Conservation (phyloP, 2,329 filamentous ascomycete species). For the Akanthomyces lecanii region DNA sequence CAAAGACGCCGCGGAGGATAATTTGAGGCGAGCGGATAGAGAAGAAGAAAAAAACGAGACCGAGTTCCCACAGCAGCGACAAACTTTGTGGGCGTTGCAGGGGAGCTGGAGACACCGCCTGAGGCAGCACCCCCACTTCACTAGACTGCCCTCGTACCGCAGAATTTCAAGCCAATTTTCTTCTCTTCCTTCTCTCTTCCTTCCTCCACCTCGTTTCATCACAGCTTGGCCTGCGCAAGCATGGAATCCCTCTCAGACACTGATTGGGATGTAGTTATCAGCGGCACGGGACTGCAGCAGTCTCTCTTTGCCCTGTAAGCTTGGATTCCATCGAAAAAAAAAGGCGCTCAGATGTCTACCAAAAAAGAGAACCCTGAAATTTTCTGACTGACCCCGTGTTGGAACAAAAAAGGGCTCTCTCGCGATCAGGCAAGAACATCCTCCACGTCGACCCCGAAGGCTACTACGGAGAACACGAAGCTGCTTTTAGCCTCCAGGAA, state of each 20-base stretch:
- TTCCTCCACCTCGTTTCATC: slow-evolving; percentile 14
- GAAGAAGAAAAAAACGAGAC: slow-evolving; percentile 27
- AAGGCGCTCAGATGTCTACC: slow-evolving; percentile 6
- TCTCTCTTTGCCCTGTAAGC: slow-evolving; percentile 75
- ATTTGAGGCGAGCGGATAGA: slow-evolving; percentile 38
- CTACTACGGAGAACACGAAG: slow-evolving; percentile 84
- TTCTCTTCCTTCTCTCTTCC: slow-evolving; percentile 17
- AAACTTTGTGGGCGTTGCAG: slow-evolving; percentile 11
- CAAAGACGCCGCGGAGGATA: slow-evolving; percentile 19
- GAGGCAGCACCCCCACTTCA: slow-evolving; percentile 16
- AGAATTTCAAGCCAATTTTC: slow-evolving; percentile 20
- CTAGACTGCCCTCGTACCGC: not conserved
- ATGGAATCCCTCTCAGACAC: slow-evolving; percentile 76
- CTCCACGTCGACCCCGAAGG: slow-evolving; percentile 84
- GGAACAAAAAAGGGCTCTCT: slow-evolving; percentile 67
- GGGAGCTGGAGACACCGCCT: not conserved
- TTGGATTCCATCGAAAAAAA: slow-evolving; percentile 28
- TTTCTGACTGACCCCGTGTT: slow-evolving; percentile 30
- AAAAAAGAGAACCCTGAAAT: slow-evolving; percentile 17
- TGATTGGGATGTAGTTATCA: slow-evolving; percentile 74
- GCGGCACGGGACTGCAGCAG: slow-evolving; percentile 73
- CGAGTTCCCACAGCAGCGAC: slow-evolving; percentile 5
- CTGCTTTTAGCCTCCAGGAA: slow-evolving; percentile 80
- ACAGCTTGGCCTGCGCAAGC: slow-evolving; percentile 22
- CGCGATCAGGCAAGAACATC: slow-evolving; percentile 85